A percentile compares a stretch with the other conserved stretches of the same genome.
Conservation (phyloP, 345 rosid genomes). For the Arabis hirsuta region DNA sequence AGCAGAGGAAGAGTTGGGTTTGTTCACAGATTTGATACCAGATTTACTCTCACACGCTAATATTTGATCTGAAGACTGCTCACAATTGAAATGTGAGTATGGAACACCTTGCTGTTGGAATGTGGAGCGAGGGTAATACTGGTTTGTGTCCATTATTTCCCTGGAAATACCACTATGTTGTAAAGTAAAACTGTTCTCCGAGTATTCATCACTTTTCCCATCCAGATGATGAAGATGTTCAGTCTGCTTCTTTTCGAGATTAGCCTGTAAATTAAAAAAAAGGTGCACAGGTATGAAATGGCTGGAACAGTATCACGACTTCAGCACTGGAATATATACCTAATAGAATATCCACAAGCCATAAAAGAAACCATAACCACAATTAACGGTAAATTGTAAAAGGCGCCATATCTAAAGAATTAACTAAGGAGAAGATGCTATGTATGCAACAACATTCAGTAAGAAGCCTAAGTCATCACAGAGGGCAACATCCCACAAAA, state of each 20-base stretch:
- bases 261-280: slow-evolving; percentile 48
- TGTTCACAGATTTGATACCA: slow-evolving; percentile 56
- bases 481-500: slow-evolving; percentile 5
- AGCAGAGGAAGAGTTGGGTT: slow-evolving; percentile 50
- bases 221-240: slow-evolving; percentile 48
- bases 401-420: slow-evolving; percentile 4
- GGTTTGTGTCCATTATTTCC: slow-evolving; percentile 45
- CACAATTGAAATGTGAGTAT: slow-evolving; percentile 44
- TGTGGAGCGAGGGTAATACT: slow-evolving; percentile 41
- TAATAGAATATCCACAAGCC: not conserved
- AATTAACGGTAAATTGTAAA: not conserved
- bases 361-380: slow-evolving; percentile 15
- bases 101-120: slow-evolving; percentile 37
- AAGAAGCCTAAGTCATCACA: slow-evolving; percentile 24
- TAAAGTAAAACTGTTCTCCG: slow-evolving; percentile 53
- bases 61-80: slow-evolving; percentile 53
- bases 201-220: slow-evolving; percentile 50
- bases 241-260: slow-evolving; percentile 50
- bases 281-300: slow-evolving; percentile 27
- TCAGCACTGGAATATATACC: slow-evolving; percentile 11
- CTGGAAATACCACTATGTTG: slow-evolving; percentile 44
- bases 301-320: not conserved
- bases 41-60: slow-evolving; percentile 58
- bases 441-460: slow-evolving; percentile 3
- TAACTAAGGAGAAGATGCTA: slow-evolving; percentile 6